These are phyloP conservation scores for Serendipita sp. DNA, from an alignment of 768 basidiomycete species.

Conservation along the genomic window DNA sequence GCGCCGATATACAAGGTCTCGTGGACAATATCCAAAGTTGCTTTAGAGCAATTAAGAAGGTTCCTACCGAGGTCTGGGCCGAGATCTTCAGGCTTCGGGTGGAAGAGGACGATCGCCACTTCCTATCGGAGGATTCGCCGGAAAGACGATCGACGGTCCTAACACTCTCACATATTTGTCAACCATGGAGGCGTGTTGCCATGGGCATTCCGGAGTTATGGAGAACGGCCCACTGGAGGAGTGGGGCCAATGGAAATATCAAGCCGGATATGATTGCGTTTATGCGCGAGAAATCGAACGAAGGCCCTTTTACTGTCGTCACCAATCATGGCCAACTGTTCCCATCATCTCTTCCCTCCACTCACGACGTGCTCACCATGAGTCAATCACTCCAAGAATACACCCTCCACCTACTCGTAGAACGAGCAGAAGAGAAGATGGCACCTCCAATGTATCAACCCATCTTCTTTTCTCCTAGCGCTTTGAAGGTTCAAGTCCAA, in stretches of 20 bases:
- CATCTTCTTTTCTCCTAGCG: background rate
- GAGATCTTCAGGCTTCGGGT: background rate
- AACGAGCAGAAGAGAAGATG: background rate
- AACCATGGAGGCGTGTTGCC: background rate
- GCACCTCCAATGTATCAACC: background rate
- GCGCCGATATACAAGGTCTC: background rate
- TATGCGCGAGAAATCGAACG: background rate
- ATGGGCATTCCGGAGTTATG: background rate
- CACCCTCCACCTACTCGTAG: background rate
- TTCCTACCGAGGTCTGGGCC: background rate
- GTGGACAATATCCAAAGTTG: slow-evolving; percentile 1
- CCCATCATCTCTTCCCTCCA: background rate
- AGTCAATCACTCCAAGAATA: background rate
- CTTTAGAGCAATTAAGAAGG: background rate
- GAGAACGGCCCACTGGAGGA: background rate
- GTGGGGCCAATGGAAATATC: background rate
- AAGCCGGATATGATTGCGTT: background rate
- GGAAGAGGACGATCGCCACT: background rate
- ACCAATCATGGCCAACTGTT: background rate
- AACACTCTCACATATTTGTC: background rate
- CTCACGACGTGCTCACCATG: background rate
- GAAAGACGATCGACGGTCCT: background rate
- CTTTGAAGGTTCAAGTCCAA: background rate
- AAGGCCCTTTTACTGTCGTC: background rate
- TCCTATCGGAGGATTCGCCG: background rate